phyloP scores from a whole-genome alignment of 106 monocot genomes.

The Acanthochlamys bracteata region DNA sequence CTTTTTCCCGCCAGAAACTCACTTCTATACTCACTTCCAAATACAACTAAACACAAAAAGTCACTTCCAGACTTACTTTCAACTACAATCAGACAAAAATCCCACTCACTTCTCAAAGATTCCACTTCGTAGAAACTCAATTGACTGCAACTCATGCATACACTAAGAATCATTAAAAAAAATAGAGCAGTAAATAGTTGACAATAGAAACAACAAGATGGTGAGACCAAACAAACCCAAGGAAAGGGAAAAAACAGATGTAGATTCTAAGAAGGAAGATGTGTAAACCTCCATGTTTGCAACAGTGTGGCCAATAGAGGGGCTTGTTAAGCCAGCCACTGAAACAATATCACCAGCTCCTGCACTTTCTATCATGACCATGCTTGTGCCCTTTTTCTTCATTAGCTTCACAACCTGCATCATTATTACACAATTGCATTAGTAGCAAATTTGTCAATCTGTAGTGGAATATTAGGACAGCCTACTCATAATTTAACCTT shows the following conservation, averaged over 20 bases:
- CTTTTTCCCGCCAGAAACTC: too few species aligned
- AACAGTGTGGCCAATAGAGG: conserved; percentile 96
- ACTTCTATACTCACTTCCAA: too few species aligned
- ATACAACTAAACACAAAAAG: too few species aligned
- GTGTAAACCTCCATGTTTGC: conserved; percentile 62
- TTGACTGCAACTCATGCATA: too few species aligned
- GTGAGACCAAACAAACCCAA: background rate
- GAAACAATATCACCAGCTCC: conserved; percentile 97
- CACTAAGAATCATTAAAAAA: too few species aligned
- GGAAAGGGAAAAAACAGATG: background rate
- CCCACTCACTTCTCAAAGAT: too few species aligned
- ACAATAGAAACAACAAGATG: background rate
- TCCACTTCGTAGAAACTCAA: too few species aligned
- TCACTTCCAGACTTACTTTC: too few species aligned
- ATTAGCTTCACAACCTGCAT: conserved; percentile 83
- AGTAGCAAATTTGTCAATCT: background rate
- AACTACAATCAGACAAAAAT: too few species aligned
- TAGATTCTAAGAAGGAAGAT: background rate
- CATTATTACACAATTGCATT: background rate
- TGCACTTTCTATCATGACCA: conserved; percentile 66
- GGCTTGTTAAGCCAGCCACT: conserved; percentile 69
- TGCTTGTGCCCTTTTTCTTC: conserved; percentile 95
- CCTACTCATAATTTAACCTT: background rate
- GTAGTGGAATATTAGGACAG: background rate
- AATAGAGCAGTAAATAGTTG: too few species aligned